These are phyloP conservation scores for Gamsiella multidivaricata DNA, from an alignment of 192 early-diverging fungal genomes.

Conservation along the genomic window DNA sequence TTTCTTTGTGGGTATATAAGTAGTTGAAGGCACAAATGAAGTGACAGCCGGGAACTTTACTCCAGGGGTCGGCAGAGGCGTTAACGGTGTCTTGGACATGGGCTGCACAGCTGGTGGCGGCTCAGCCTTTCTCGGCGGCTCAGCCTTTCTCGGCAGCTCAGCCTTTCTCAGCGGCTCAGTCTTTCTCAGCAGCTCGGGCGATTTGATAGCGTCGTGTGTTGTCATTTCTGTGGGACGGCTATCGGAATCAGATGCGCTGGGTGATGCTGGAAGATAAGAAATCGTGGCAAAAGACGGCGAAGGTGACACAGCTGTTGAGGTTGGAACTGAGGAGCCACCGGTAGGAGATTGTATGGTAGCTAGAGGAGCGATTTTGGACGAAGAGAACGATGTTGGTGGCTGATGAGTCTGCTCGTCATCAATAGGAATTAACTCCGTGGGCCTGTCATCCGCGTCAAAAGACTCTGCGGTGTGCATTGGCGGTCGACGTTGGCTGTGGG, in stretches of 20 bases:
- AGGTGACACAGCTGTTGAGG: constrained; percentile 24
- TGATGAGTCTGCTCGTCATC: constrained; percentile 4
- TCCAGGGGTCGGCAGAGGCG: constrained; percentile 7
- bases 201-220: neutral
- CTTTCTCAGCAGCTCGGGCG: constrained; percentile 1
- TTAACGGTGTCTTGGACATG: constrained; percentile 2
- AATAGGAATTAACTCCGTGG: constrained; percentile 42
- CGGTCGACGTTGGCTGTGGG: constrained; percentile 36
- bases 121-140: neutral
- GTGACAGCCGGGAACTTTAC: constrained; percentile 2
- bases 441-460: constrained; percentile 47
- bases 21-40: constrained; percentile 32
- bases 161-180: neutral
- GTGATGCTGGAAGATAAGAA: constrained; percentile 35
- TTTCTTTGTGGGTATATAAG: constrained; percentile 36
- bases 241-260: constrained; percentile 21
- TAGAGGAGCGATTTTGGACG: neutral
- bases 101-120: neutral
- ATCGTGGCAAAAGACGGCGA: constrained; percentile 29
- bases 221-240: constrained; percentile 19
- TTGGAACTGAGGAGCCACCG: neutral
- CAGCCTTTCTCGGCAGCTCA: neutral
- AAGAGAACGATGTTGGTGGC: neutral
- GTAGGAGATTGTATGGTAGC: constrained; percentile 7
- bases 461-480: constrained; percentile 21